phyloP scores from a whole-genome alignment of 345 rosid genomes.

The Melaleuca alternifolia region DNA sequence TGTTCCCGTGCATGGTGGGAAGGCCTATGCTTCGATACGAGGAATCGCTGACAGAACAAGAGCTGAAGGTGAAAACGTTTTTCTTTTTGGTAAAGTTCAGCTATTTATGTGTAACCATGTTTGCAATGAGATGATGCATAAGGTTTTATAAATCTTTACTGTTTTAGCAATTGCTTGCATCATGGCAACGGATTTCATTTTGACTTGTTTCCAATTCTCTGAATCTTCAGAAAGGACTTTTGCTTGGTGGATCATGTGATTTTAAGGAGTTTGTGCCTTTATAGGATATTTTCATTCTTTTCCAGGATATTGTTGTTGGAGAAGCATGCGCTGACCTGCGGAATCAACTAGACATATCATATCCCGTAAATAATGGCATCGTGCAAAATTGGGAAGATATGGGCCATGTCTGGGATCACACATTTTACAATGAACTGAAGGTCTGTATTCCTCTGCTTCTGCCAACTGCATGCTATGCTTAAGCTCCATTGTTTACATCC shows the following conservation, averaged over 20 bases:
- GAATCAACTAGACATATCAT: constrained; percentile 88
- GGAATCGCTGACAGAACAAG: constrained; percentile 88
- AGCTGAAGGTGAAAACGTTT: constrained; percentile 46
- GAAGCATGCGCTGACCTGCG: constrained; percentile 74
- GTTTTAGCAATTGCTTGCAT: not conserved
- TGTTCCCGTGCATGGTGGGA: constrained; percentile 91
- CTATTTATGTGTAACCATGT: not conserved
- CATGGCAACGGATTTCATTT: not conserved
- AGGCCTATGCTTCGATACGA: constrained; percentile 88
- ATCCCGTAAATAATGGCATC: constrained; percentile 94
- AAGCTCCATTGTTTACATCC: not conserved
- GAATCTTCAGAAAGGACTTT: not conserved
- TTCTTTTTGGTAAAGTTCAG: not conserved
- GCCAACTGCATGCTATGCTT: not conserved
- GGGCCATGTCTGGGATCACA: constrained; percentile 97
- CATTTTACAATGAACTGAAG: constrained; percentile 73
- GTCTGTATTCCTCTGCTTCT: constrained; percentile 20
- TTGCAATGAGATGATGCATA: not conserved
- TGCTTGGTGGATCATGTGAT: not conserved
- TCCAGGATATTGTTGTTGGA: constrained; percentile 89
- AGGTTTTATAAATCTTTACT: not conserved
- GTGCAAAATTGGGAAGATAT: constrained; percentile 99
- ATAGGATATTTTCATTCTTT: not conserved
- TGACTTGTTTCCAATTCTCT: not conserved
- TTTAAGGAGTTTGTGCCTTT: not conserved